These are phyloP conservation scores for Whalleya microplaca DNA, from an alignment of 2,329 filamentous ascomycete species.

Conservation along the genomic window DNA sequence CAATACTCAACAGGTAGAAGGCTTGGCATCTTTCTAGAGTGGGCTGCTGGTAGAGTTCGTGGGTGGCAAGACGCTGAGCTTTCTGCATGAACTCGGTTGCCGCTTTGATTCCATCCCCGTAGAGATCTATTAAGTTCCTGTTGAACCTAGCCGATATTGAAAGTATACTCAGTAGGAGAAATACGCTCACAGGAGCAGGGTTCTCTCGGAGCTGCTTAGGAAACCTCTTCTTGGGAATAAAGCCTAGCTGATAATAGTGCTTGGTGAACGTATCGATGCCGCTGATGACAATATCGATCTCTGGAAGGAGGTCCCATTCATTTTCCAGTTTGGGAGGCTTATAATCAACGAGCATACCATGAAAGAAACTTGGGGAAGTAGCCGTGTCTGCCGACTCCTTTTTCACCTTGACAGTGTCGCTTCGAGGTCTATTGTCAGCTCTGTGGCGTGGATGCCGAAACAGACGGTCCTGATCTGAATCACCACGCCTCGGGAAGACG, in stretches of 20 bases:
- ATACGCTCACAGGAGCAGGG: slow-evolving; percentile 53
- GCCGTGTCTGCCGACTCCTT: slow-evolving; percentile 31
- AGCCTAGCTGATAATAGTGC: slow-evolving; percentile 63
- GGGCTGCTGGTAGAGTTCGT: slow-evolving; percentile 56
- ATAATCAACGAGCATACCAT: slow-evolving; percentile 32
- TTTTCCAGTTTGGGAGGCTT: slow-evolving; percentile 44
- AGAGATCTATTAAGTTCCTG: slow-evolving; percentile 49
- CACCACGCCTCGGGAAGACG: slow-evolving; percentile 56
- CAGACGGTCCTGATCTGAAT: slow-evolving; percentile 57
- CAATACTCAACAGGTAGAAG: slow-evolving; percentile 62
- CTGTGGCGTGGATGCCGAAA: slow-evolving; percentile 59
- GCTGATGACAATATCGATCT: slow-evolving; percentile 53
- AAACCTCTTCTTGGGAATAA: slow-evolving; percentile 59
- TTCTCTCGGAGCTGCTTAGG: slow-evolving; percentile 50
- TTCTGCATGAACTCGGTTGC: slow-evolving; percentile 58
- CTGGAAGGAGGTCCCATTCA: slow-evolving; percentile 55
- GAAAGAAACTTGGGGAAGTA: slow-evolving; percentile 23
- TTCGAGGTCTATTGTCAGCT: slow-evolving; percentile 49
- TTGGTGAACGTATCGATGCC: slow-evolving; percentile 56
- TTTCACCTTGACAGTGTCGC: slow-evolving; percentile 31
- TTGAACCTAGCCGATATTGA: slow-evolving; percentile 61
- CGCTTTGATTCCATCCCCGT: slow-evolving; percentile 55
- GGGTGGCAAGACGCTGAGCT: slow-evolving; percentile 50
- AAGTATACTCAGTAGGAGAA: slow-evolving; percentile 58
- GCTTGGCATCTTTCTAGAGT: slow-evolving; percentile 60